phyloP scores from a whole-genome alignment of 805 yeast species.

The Metschnikowia chrysomelidarum region DNA sequence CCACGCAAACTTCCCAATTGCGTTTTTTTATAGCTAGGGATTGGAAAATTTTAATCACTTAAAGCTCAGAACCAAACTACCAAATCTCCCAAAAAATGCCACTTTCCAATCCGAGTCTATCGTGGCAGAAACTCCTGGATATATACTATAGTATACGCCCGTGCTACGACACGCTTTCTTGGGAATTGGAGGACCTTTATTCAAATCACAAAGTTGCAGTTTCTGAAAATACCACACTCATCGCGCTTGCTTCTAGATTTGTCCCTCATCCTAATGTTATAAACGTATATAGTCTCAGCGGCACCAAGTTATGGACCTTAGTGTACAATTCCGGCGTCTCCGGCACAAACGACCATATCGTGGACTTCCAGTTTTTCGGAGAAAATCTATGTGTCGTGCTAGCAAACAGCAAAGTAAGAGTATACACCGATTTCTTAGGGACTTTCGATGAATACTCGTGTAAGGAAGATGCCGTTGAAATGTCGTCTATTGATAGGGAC shows the following conservation, averaged over 20 bases:
- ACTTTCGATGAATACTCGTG: constrained; percentile 54
- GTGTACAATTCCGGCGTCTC: constrained; percentile 37
- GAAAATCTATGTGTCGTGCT: constrained; percentile 60
- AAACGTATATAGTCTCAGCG: constrained; percentile 36
- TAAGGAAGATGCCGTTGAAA: constrained; percentile 11
- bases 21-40: not conserved
- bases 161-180: constrained; percentile 51
- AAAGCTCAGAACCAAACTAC: not conserved
- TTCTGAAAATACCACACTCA: constrained; percentile 52
- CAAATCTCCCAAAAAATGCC: constrained; percentile 2
- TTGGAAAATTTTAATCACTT: not conserved
- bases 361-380: constrained; percentile 47
- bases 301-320: constrained; percentile 34
- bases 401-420: constrained; percentile 50
- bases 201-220: constrained; percentile 45
- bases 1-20: not conserved
- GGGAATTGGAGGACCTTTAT: constrained; percentile 43
- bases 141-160: constrained; percentile 63
- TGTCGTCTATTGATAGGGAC: too few species aligned
- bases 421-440: constrained; percentile 64
- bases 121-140: constrained; percentile 78
- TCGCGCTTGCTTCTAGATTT: constrained; percentile 48
- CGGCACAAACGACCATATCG: constrained; percentile 49
- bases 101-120: constrained; percentile 41
- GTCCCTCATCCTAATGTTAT: constrained; percentile 36